phyloP scores from a whole-genome alignment of 164 flowering plant species.

The Annona squamosa region DNA sequence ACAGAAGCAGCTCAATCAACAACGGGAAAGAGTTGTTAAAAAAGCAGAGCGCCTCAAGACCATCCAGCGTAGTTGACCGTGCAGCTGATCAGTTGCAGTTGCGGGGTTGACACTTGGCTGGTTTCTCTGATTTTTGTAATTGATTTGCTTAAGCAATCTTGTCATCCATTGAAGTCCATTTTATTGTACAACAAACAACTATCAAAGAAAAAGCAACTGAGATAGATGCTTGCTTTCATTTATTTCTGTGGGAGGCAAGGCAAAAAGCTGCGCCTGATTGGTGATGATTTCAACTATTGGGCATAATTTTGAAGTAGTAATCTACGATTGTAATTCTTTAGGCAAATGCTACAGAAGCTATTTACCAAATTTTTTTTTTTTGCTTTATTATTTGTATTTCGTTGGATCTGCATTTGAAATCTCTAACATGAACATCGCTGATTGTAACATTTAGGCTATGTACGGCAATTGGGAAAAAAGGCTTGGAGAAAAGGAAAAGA shows the following conservation, averaged over 20 bases:
- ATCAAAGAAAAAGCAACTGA: not conserved
- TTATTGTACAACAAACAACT: constrained; percentile 3
- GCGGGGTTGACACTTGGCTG: not conserved
- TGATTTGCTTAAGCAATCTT: not conserved
- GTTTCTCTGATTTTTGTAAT: not conserved
- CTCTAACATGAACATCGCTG: too few relatives aligned
- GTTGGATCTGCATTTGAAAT: too few relatives aligned
- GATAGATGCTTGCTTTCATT: not conserved
- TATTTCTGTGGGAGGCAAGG: not conserved
- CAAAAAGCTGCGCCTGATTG: not conserved
- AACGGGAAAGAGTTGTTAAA: constrained; percentile 55
- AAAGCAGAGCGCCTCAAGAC: not conserved
- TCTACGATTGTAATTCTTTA: constrained; percentile 5
- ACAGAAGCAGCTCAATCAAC: constrained; percentile 59
- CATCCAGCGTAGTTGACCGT: not conserved
- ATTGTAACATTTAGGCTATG: too few relatives aligned
- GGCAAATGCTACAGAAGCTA: constrained; percentile 1
- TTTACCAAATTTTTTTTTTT: not conserved
- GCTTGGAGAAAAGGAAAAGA: too few relatives aligned
- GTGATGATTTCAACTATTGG: not conserved
- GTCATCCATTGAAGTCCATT: not conserved
- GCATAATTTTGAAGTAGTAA: not conserved
- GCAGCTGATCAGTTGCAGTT: not conserved
- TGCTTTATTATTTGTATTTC: too few relatives aligned
- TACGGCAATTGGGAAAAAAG: too few relatives aligned